Evolutionary conservation across 2,329 filamentous ascomycete genomes (phyloP), one percentile per base, ranked within the genome.

Genomic region (Sarocladium strictum): DNA sequence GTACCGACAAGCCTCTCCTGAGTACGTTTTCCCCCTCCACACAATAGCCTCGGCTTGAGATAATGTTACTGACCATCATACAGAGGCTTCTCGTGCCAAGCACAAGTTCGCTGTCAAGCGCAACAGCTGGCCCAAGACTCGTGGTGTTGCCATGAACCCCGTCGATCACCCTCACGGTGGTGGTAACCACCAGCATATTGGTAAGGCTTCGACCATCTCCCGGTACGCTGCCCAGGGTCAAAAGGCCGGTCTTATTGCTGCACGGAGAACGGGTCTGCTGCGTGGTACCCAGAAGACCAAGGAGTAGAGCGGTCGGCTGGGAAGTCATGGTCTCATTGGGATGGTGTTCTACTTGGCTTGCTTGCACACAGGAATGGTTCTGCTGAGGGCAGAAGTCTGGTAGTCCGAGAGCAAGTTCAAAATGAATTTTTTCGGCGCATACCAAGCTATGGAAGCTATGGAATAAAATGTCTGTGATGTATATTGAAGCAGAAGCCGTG

Each of bases 111-210:
- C 92, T 68, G 95, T 97, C 82, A 99, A 99, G 91, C 91, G 94
- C 76, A 97, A 99, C 90, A 93, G 86, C 74, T 99, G 94, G 94
- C 94, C 94, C 80, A 97, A 96, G 90, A 99, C 94, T 85, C 93
- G 94, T 94, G 94, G 94, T 97, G 94, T 99, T 87, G 94, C 94
- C 79, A 99, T 99, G 94, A 99, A 99, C 84, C 94, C 94, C 71
- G 94, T 99, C 72, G 94, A 99, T 81, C 94, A 99, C 86, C 89
- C 89, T 77, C 89, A 94, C 87, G 89, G 89, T 89, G 89, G 87
- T 90, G 81, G 94, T 96, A 97, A 99, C 87, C 94, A 99, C 80
- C 94, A 99, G 85, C 94, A 99, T 80, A 97, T 97, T 73, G 92
- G 94, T 89, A 97, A 99, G 83, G 94, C 94, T 70, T 99, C 94